Conservation (phyloP, 768 basidiomycete genomes). For the Austroboletus eburneus region DNA sequence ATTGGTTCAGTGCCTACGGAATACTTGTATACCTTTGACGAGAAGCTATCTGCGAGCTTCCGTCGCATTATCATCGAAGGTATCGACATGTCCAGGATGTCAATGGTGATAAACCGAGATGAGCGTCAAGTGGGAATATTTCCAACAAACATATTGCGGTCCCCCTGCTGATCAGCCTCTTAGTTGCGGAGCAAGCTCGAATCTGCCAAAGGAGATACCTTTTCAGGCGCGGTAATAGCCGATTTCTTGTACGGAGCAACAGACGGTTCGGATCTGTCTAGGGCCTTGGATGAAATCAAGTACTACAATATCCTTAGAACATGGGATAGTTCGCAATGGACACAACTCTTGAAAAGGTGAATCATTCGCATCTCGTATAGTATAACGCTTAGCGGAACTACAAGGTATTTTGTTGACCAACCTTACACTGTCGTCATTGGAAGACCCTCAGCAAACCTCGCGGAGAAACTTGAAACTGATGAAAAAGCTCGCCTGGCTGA, state of each 20-base stretch:
- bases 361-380: slow-evolving; percentile 17
- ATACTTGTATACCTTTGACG: slow-evolving; percentile 67
- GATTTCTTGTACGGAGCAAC: slow-evolving; percentile 85
- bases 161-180: slow-evolving; percentile 2
- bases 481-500: slow-evolving; percentile 74
- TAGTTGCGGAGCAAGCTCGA: slow-evolving; percentile 83
- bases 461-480: slow-evolving; percentile 72
- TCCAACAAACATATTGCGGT: neutral
- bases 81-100: slow-evolving; percentile 89
- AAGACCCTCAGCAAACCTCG: slow-evolving; percentile 82
- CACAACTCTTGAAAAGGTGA: slow-evolving; percentile 67
- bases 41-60: slow-evolving; percentile 64
- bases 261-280: slow-evolving; percentile 74
- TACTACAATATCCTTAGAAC: slow-evolving; percentile 60
- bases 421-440: slow-evolving; percentile 76
- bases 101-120: slow-evolving; percentile 79
- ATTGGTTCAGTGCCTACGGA: slow-evolving; percentile 82
- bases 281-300: slow-evolving; percentile 73
- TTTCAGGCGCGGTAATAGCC: slow-evolving; percentile 67
- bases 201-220: slow-evolving; percentile 76
- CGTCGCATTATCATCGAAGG: slow-evolving; percentile 66
- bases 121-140: slow-evolving; percentile 65
- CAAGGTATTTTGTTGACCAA: slow-evolving; percentile 75
- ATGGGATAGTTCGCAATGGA: slow-evolving; percentile 80
- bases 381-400: slow-evolving; percentile 7